Base-by-base conservation (phyloP, 2,329 filamentous ascomycete genomes). In the Diaporthe citri region DNA sequence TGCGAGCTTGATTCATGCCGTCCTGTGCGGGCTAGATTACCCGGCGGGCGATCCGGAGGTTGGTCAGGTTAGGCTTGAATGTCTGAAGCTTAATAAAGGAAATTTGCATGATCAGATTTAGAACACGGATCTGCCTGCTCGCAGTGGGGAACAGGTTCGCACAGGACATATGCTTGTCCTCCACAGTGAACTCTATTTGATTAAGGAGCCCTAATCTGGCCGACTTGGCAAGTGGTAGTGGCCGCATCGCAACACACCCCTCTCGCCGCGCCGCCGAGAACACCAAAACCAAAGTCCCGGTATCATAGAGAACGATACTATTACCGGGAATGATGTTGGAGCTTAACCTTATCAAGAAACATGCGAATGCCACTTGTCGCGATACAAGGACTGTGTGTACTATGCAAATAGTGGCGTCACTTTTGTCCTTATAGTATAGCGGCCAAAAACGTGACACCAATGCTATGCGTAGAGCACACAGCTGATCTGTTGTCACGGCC, bases 91-190 rank as follows among this genome's bases (percentile, higher is more conserved):
- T 55, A 55, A 67, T 55, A 55, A 67, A 55, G 15, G 48, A 69
- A 31, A 69, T 55, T 69, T 69, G 64, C 64, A 52, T 52, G 46
- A 52, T 67, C 64, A 52, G 31, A 67, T 39, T 67, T 52, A 67
- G 31, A 67, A 52, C 46, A 22, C 46, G 46, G 62, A 39, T 39
- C 22, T 39, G 46, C 64, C 46, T 52, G 46, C 55, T 67, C 13
- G 62, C 43, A 67, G 43, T 48, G 60, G 62, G 62, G 43, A 39
- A 67, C 15, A 17, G 15, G 31, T 55, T 69, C 41, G 64, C 64
- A 55, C 64, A 41, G 64, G 48, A 46, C 41, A 20, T 31, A 20
- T 41, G 34, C 55, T 69, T 55, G 25, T 15, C 64, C 48, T 39
- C 64, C 64, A 20, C 64, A 55, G 25, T 36, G 17, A 69, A 69